Conservation (phyloP, 2,329 filamentous ascomycete species). For the Fusarium anthophilum region DNA sequence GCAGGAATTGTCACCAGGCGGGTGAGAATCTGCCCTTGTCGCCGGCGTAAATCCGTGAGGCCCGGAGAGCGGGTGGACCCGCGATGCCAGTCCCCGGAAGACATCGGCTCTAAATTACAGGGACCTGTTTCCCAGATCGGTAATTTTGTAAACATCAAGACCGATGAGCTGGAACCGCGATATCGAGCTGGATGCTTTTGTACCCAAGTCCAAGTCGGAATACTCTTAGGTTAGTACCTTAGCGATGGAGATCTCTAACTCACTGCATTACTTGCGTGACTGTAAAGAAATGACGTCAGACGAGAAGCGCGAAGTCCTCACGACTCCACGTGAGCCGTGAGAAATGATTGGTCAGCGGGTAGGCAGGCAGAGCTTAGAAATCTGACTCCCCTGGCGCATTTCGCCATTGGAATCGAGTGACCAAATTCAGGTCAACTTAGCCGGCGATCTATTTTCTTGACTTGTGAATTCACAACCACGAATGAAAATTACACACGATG, state of each 20-base stretch:
- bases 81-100: constrained; percentile 3
- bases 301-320: constrained; percentile 28
- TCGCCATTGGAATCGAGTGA: constrained; percentile 40
- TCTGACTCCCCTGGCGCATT: constrained; percentile 31
- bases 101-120: constrained; percentile 15
- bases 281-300: constrained; percentile 42
- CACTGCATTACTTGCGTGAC: neutral
- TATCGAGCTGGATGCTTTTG: neutral
- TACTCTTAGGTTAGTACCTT: neutral
- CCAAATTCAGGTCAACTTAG: constrained; percentile 15
- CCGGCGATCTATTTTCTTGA: constrained; percentile 15
- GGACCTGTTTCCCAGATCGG: constrained; percentile 10
- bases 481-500: constrained; percentile 40
- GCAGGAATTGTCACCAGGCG: neutral
- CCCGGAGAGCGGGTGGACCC: constrained; percentile 6
- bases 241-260: neutral
- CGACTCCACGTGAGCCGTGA: constrained; percentile 43
- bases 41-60: constrained; percentile 19
- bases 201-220: neutral
- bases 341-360: constrained; percentile 43
- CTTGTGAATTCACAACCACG: constrained; percentile 33
- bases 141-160: neutral
- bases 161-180: neutral
- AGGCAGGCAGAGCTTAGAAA: constrained; percentile 43
- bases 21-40: constrained; percentile 6